Base-by-base conservation (phyloP, 805 yeast genomes). In the Ogataea methylovora region DNA sequence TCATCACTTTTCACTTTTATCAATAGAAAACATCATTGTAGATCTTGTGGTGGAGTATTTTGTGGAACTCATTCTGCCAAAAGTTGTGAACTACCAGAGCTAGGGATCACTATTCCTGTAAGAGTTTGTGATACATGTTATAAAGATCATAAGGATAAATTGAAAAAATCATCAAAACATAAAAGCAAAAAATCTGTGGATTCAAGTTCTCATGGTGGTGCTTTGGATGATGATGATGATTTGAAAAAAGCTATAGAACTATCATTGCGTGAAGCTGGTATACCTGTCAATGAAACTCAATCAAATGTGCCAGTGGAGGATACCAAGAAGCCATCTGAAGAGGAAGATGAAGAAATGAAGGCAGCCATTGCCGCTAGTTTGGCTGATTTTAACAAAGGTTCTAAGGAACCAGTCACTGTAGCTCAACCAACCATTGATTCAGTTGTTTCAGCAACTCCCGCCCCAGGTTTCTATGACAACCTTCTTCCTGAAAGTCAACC, bases 31-130 rank as follows among this genome's bases (percentile, higher is more conserved):
- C 98, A 92, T 56, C 98, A 92, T 59, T 92, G 98, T 58, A 71
- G 98, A 34, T 82, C 94, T 34, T 92, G 98, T 61, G 98, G 98
- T 17, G 97, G 97, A 4, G 95, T 86, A 0, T 90, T 71, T 52
- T 79, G 94, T 56, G 88, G 84, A 43, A 70, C 74, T 5, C 95
- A 94, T 57, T 85, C 97, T n/a, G 63, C 80, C 2, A 75, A 84
- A 44, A 65, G 57, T 32, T 64, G 78, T 23, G 79, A 88, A 8
- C 63, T 92, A 36, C 90, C 94, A 0, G 79, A 81, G 30, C 67
- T 85, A 32, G 98, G 98, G 0, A 85, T 92, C 27, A 73, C 75
- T 43, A 85, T 82, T 35, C 85, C 94, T 0, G 97, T 90, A 1
- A 69, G 98, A 36, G 97, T 90, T 0, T 92, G 98, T 60, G 97